Evolutionary conservation across 306 rosid species (phyloP).

Genomic region (Clitoria ternatea): DNA sequence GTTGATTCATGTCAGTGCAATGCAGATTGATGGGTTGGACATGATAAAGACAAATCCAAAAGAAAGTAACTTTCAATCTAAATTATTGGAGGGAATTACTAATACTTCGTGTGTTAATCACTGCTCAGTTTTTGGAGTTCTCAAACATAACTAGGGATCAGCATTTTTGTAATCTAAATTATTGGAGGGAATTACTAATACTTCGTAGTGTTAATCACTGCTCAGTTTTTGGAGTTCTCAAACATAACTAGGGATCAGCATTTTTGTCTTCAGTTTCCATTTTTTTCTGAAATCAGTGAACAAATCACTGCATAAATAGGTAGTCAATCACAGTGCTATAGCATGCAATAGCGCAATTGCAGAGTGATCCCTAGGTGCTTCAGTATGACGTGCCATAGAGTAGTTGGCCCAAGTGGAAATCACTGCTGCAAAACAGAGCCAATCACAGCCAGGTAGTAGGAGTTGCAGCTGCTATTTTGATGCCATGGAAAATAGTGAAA

Average conservation of each 20-base stretch:
- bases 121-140: not conserved
- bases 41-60: not conserved
- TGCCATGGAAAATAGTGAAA: too few species aligned
- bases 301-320: too few species aligned
- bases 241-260: not conserved
- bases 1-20: slow-evolving; percentile 13
- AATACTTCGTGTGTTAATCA: not conserved
- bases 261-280: not conserved
- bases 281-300: not conserved
- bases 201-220: not conserved
- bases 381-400: too few species aligned
- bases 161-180: not conserved
- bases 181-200: not conserved
- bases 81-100: not conserved
- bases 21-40: not conserved
- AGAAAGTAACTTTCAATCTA: not conserved
- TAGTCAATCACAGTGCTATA: too few species aligned
- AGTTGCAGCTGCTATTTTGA: too few species aligned
- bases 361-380: too few species aligned
- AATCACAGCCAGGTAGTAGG: too few species aligned
- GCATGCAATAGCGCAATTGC: too few species aligned
- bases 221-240: not conserved
- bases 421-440: too few species aligned
- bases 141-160: not conserved
- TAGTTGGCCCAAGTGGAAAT: too few species aligned